Evolutionary conservation across 352 stramenopile species (phyloP).

Genomic region (Phytophthora chlamydospora): DNA sequence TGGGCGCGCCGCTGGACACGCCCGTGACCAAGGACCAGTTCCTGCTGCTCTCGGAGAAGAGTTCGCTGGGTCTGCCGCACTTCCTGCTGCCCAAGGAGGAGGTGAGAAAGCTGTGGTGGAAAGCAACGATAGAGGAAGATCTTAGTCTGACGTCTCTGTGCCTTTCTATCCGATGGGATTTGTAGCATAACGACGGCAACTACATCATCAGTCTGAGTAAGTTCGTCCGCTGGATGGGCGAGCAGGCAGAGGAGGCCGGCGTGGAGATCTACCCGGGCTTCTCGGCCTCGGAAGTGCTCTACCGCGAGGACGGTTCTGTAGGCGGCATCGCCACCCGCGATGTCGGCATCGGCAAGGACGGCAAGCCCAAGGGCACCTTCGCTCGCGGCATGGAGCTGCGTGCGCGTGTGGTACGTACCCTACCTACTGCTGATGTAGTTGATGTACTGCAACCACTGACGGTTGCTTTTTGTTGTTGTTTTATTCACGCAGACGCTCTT

Average conservation of each 20-base stretch:
- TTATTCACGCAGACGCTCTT: constrained; percentile 94
- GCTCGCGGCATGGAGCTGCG: constrained; percentile 97
- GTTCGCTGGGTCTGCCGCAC: constrained; percentile 89
- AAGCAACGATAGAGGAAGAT: not conserved
- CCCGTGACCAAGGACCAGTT: constrained; percentile 96
- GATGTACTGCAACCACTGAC: constrained; percentile 6
- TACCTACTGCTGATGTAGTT: not conserved
- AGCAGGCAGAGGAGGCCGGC: constrained; percentile 96
- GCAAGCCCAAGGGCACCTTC: constrained; percentile 96
- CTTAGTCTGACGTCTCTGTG: constrained; percentile 6
- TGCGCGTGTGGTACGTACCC: constrained; percentile 70
- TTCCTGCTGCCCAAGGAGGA: constrained; percentile 94
- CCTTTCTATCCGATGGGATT: constrained; percentile 22
- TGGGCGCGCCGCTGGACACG: constrained; percentile 90
- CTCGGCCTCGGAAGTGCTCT: constrained; percentile 93
- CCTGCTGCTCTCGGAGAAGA: constrained; percentile 91
- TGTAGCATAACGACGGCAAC: constrained; percentile 98
- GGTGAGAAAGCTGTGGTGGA: constrained; percentile 30
- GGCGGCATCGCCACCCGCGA: constrained; percentile 98
- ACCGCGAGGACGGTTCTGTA: constrained; percentile 83
- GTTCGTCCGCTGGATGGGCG: constrained; percentile 96
- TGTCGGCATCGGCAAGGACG: constrained; percentile 97
- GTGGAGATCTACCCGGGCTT: constrained; percentile 99
- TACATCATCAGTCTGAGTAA: constrained; percentile 98
- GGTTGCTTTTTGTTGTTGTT: constrained; percentile 9